Evolutionary conservation across 805 yeast genomes (phyloP).

Genomic region (Candida gorgasii): DNA sequence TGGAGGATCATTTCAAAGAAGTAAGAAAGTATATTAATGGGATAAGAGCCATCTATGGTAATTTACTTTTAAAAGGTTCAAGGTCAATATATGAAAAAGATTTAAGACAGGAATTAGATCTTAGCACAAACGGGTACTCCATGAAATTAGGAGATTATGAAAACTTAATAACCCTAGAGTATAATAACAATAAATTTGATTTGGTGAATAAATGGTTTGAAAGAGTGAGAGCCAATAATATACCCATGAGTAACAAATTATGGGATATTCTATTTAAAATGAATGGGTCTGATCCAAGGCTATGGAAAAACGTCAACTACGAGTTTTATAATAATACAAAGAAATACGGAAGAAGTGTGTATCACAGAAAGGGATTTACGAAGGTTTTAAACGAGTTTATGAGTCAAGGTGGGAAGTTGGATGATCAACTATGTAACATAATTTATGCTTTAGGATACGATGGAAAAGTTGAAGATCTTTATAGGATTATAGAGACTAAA

Average conservation of each 20-base stretch:
- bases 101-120: constrained; percentile 20
- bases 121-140: constrained; percentile 13
- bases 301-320: constrained; percentile 28
- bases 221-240: constrained; percentile 13
- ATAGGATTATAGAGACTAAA: constrained; percentile 24
- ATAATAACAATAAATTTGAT: constrained; percentile 37
- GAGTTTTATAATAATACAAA: constrained; percentile 16
- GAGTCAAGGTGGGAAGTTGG: constrained; percentile 13
- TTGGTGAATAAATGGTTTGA: constrained; percentile 42
- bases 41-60: constrained; percentile 27
- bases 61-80: constrained; percentile 21
- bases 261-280: constrained; percentile 38
- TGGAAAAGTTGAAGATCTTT: constrained; percentile 20
- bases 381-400: constrained; percentile 10
- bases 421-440: constrained; percentile 26
- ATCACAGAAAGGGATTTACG: not conserved
- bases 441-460: constrained; percentile 36
- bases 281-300: constrained; percentile 31
- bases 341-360: constrained; percentile 13
- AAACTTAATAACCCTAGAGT: constrained; percentile 37
- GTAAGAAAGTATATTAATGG: constrained; percentile 16
- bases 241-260: constrained; percentile 28
- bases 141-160: constrained; percentile 34
- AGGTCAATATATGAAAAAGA: constrained; percentile 22
- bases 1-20: constrained; percentile 5